These are phyloP conservation scores for Fraxinus greggii DNA, from an alignment of 305 asterid species.

Conservation along the genomic window DNA sequence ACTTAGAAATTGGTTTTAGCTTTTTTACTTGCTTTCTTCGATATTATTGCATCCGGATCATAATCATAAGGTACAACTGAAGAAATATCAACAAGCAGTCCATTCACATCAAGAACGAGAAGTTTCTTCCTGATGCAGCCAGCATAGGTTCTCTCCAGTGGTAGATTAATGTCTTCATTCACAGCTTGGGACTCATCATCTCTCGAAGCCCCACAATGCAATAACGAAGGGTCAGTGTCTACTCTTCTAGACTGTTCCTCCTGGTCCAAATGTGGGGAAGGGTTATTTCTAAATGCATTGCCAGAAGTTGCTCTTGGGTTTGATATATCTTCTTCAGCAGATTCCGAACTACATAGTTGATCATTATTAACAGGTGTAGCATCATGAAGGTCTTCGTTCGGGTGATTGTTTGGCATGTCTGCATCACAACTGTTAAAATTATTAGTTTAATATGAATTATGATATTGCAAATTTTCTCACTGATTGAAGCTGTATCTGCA, in stretches of 20 bases:
- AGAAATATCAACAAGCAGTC: constrained; percentile 69
- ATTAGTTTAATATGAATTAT: constrained; percentile 2
- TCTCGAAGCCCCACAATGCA: constrained; percentile 22
- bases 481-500: constrained; percentile 11
- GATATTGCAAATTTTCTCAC: constrained; percentile 11
- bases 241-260: constrained; percentile 22
- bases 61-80: constrained; percentile 44
- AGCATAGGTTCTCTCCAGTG: constrained; percentile 25
- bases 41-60: constrained; percentile 51
- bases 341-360: constrained; percentile 6
- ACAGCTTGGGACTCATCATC: constrained; percentile 25
- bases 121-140: constrained; percentile 53
- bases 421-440: constrained; percentile 17
- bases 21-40: constrained; percentile 64
- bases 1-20: constrained; percentile 1
- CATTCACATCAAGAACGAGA: constrained; percentile 90
- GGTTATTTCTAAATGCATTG: constrained; percentile 15
- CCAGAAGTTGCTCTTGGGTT: constrained; percentile 13
- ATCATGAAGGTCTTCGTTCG: constrained; percentile 19
- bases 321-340: constrained; percentile 7
- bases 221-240: constrained; percentile 22
- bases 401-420: constrained; percentile 18
- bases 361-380: constrained; percentile 4
- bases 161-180: constrained; percentile 18
- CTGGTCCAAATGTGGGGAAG: constrained; percentile 17